Conservation (phyloP, 73 alveolate species). For the Diophrys sp. region DNA sequence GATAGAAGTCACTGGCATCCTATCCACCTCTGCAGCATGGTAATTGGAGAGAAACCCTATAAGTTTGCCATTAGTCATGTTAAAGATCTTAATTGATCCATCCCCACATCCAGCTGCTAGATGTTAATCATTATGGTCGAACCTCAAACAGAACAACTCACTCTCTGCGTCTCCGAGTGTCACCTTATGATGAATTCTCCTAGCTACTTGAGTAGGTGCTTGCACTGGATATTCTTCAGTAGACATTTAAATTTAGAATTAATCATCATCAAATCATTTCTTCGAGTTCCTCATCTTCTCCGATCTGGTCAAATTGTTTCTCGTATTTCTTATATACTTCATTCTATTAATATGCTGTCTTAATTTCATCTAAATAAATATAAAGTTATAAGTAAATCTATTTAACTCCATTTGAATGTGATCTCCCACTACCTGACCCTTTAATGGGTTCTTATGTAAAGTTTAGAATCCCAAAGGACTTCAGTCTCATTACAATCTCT, state of each 20-base stretch:
- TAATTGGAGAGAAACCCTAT: conserved; percentile 3
- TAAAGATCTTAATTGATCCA: conserved; percentile 53
- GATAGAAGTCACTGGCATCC: conserved; percentile 71
- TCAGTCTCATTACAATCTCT: conserved; percentile 51
- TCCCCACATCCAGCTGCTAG: conserved; percentile 72
- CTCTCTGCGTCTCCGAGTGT: conserved; percentile 36
- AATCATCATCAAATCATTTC: not conserved
- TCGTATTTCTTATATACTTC: conserved; percentile 8
- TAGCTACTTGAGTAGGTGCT: not conserved
- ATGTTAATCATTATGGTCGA: conserved; percentile 51
- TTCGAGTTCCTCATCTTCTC: not conserved
- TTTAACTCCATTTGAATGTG: not conserved
- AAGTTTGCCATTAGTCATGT: conserved; percentile 35
- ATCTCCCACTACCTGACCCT: not conserved
- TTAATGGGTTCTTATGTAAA: conserved; percentile 7
- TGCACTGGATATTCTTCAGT: not conserved
- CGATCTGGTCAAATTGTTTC: not conserved
- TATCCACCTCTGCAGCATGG: conserved; percentile 33
- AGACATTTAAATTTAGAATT: not conserved
- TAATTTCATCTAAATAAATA: conserved; percentile 11
- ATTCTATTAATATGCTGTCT: conserved; percentile 8
- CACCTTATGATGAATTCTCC: conserved; percentile 2
- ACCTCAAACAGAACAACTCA: conserved; percentile 45
- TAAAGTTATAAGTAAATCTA: conserved; percentile 7
- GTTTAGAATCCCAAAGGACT: conserved; percentile 37